Conservation (phyloP, 306 rosid genomes). For the Purshia tridentata region DNA sequence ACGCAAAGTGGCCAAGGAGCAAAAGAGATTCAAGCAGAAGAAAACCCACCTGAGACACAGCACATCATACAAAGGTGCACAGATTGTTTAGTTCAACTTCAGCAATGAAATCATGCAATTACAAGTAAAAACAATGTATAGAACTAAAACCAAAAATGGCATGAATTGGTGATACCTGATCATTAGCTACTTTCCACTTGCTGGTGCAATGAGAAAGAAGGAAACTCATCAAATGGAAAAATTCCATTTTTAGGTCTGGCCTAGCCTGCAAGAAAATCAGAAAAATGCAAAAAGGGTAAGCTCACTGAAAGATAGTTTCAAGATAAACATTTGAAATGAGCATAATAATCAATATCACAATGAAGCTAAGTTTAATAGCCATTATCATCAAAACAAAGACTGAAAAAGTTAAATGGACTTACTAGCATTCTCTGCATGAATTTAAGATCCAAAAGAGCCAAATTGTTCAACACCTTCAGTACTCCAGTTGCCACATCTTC, state of each 20-base stretch:
- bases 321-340: not conserved
- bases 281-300: conserved; percentile 16
- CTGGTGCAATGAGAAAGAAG: conserved; percentile 85
- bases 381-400: conserved; percentile 10
- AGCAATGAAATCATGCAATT: conserved; percentile 9
- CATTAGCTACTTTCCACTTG: conserved; percentile 85
- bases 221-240: conserved; percentile 93
- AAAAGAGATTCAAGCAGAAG: conserved; percentile 82
- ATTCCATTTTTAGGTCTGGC: conserved; percentile 96
- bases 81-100: not conserved
- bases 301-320: conserved; percentile 10
- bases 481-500: conserved; percentile 98
- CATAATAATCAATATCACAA: conserved; percentile 2
- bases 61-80: not conserved
- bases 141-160: conserved; percentile 7
- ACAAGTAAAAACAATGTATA: not conserved
- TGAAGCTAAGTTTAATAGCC: not conserved
- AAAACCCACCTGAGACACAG: conserved; percentile 64
- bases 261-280: conserved; percentile 61
- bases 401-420: conserved; percentile 34
- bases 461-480: conserved; percentile 90
- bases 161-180: conserved; percentile 54
- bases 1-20: conserved; percentile 86
- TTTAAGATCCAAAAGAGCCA: conserved; percentile 85
- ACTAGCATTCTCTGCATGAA: conserved; percentile 93